Evolutionary conservation across 371 early-diverging fungal genomes (phyloP).

Genomic region (Capillidium rhysosporum): DNA sequence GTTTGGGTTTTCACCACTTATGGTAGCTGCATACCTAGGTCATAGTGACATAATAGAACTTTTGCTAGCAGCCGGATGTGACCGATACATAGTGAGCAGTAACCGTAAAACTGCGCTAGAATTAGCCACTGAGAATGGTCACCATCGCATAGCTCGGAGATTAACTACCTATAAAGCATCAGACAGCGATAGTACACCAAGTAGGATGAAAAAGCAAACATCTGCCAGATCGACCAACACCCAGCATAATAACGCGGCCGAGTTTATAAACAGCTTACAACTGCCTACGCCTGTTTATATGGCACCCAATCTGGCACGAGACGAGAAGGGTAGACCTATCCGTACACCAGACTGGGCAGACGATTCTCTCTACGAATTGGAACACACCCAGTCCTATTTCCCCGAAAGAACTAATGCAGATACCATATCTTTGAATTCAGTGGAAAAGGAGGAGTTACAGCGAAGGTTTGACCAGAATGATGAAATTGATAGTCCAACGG

Average conservation of each 20-base stretch:
- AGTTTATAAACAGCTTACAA: background rate
- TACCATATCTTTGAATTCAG: background rate
- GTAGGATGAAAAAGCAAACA: background rate
- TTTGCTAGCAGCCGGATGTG: slow-evolving; percentile 14
- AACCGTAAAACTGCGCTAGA: slow-evolving; percentile 17
- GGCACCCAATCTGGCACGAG: background rate
- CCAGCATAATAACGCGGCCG: background rate
- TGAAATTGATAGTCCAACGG: background rate
- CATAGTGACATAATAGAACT: slow-evolving; percentile 13
- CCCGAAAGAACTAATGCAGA: background rate
- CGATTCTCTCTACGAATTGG: too few species aligned
- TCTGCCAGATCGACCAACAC: background rate
- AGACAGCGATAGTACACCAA: background rate
- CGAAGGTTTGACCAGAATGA: background rate
- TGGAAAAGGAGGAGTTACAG: background rate
- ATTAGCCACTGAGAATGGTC: slow-evolving; percentile 17
- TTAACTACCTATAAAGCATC: background rate
- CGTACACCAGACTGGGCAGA: too few species aligned
- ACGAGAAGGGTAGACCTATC: background rate
- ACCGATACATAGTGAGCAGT: slow-evolving; percentile 12
- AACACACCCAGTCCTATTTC: too few species aligned
- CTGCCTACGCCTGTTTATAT: background rate
- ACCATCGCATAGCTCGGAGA: slow-evolving; percentile 7
- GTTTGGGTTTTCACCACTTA: slow-evolving; percentile 18
- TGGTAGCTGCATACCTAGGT: slow-evolving; percentile 19